Evolutionary conservation across 2,329 filamentous ascomycete genomes (phyloP).

Genomic region (Phialocephala subalpina): DNA sequence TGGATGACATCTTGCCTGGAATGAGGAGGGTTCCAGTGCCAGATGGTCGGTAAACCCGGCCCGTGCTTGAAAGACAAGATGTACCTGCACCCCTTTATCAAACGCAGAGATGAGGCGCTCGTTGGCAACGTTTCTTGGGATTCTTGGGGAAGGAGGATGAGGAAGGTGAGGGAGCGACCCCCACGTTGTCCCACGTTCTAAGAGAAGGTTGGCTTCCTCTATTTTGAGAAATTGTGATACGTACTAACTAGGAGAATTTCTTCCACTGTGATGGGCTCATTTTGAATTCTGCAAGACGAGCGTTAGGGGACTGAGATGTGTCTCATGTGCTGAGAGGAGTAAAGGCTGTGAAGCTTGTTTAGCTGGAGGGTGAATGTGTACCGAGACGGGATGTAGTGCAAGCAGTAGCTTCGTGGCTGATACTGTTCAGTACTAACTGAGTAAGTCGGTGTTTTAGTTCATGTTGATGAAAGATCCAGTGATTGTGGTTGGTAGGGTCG

Average conservation of each 20-base stretch:
- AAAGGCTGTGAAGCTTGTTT: background rate
- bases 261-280: background rate
- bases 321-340: background rate
- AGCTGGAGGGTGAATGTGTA: background rate
- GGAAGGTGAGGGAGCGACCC: slow-evolving; percentile 6
- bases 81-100: background rate
- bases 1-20: slow-evolving; percentile 5
- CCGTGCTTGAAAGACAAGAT: background rate
- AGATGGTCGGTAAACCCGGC: slow-evolving; percentile 1
- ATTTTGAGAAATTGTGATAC: background rate
- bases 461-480: background rate
- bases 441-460: background rate
- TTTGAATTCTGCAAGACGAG: background rate
- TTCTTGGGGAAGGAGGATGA: background rate
- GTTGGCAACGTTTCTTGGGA: background rate
- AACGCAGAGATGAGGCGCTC: slow-evolving; percentile 2
- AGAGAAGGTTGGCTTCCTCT: background rate
- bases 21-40: background rate
- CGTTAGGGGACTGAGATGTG: slow-evolving; percentile 1
- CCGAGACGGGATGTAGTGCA: slow-evolving; percentile 1
- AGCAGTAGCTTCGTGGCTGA: background rate
- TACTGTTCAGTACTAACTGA: background rate
- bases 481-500: background rate
- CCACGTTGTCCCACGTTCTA: background rate
- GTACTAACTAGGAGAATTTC: background rate